Base-by-base conservation (phyloP, 345 rosid genomes). In the Geranium rotundifolium region DNA sequence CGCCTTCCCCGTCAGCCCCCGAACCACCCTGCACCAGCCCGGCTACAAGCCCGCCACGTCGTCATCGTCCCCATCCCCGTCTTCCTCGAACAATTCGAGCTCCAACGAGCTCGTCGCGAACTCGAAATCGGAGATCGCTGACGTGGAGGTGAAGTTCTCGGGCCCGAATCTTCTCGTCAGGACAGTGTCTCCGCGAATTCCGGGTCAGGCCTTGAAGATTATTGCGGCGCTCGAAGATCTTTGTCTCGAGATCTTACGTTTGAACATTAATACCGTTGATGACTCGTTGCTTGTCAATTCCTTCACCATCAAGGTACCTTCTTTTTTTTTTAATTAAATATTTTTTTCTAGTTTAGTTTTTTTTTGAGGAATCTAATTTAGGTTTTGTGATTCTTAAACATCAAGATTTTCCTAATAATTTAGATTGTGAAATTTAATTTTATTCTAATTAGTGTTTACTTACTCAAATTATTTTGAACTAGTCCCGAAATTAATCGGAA, bases 271-370 rank as follows among this genome's bases (percentile, higher is more conserved):
- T 69, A 75, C 86, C 12, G 71, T 82, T 41, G 93, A 95, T 34
- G 96, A 88, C 62, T 79, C 81, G 69, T 77, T 87, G 79, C 84
- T 65, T 60, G 65, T 84, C 66, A 82, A 86, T 68, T 85, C 95
- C 78, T 95, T 95, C 84, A 95, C 96, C 56, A 88, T 95, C 80
- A 90, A 95, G 97, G 99, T 95, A 86, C 62, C 27, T 19, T 10
- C 8, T 19, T 54, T 59, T 16, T 1, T 30, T 46, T 37, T 1
- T 0, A 23, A 23, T 23, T 23, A 23, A 23, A 23, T 23, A 23
- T 0, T 23, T 23, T 23, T 23, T 23, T 23, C n/a, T n/a, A n/a
- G n/a, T n/a, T n/a, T n/a, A n/a, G n/a, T n/a, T n/a, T n/a, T n/a
- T n/a, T n/a, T n/a, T n/a, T n/a, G n/a, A n/a, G n/a, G n/a, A n/a